Base-by-base conservation (phyloP, 139 green algal genomes). In the Tetradesmus lagerheimii region DNA sequence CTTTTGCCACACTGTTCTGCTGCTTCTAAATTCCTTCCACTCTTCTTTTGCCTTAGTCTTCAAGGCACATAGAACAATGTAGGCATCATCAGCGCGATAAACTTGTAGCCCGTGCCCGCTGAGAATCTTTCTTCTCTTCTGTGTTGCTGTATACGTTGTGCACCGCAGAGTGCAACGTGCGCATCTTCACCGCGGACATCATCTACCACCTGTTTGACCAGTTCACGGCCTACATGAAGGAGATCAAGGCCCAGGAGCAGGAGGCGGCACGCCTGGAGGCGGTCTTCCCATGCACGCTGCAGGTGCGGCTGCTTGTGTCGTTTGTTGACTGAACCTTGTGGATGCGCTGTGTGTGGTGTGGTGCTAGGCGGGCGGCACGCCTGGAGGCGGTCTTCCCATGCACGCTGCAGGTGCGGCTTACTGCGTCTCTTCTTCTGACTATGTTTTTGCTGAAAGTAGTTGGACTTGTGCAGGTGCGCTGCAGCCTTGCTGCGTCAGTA, bases 191-290 rank as follows among this genome's bases (percentile, higher is more conserved):
- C 0, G 98, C 98, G 20, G 98, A 99, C 94, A 99, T 99, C 95
- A 99, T 99, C 93, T 99, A 99, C 94, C 98, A 99, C 96, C 95
- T 99, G 31, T 99, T 99, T 80, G 98, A 99, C 95, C 97, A 99
- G 89, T 89, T 92, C 76, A 87, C 74, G n/a, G 76, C 87, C 3
- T 94, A 94, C 89, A 89, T 95, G 47, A 99, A 98, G 93, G 89
- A 97, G 89, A 92, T 94, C 80, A 97, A 97, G 91, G 92, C 94
- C 74, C 91, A 97, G 80, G 97, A 98, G 94, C 94, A 97, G 91
- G 94, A 97, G 92, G 97, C 95, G 20, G 95, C 96, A n/a, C 78
- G 93, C 29, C 83, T 96, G 81, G 94, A 97, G 18, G 98, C 97
- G 15, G 96, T 99, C 8, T 99, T 99, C 97, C 98, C 98, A 39